Conservation (phyloP, 371 early-diverging fungal species). For the Mortierella sp. region DNA sequence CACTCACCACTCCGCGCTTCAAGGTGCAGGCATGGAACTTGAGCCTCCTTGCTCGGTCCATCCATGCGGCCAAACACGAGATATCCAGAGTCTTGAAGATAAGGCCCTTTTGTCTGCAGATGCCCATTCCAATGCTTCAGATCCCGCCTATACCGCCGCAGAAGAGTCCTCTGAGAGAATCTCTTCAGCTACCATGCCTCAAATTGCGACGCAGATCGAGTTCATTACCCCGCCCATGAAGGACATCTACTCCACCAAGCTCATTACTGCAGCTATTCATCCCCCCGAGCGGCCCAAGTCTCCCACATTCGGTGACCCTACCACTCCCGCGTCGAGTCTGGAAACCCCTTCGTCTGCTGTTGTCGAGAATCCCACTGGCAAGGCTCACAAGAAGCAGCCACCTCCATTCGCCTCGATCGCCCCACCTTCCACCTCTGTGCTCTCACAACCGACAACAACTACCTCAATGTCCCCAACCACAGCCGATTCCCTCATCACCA, state of each 20-base stretch:
- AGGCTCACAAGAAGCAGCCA: background rate
- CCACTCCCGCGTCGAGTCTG: background rate
- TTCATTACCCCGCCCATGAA: background rate
- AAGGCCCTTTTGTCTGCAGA: background rate
- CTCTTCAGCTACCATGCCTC: background rate
- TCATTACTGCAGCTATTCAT: background rate
- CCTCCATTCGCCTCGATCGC: background rate
- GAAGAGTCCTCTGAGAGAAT: background rate
- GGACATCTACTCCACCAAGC: conserved; percentile 3
- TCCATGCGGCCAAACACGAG: too few species aligned
- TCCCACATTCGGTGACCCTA: background rate
- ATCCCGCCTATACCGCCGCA: background rate
- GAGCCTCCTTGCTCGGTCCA: too few species aligned
- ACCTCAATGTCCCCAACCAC: background rate
- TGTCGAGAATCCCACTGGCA: background rate
- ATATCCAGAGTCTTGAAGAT: too few species aligned
- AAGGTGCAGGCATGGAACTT: too few species aligned
- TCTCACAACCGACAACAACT: background rate
- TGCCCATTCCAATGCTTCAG: background rate
- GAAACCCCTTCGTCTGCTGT: background rate
- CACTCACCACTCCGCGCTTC: background rate
- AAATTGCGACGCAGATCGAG: background rate
- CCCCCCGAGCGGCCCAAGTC: background rate
- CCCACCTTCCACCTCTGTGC: background rate
- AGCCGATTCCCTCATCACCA: background rate